phyloP scores from a whole-genome alignment of 345 rosid genomes.

The Gynandropsis gynandra region DNA sequence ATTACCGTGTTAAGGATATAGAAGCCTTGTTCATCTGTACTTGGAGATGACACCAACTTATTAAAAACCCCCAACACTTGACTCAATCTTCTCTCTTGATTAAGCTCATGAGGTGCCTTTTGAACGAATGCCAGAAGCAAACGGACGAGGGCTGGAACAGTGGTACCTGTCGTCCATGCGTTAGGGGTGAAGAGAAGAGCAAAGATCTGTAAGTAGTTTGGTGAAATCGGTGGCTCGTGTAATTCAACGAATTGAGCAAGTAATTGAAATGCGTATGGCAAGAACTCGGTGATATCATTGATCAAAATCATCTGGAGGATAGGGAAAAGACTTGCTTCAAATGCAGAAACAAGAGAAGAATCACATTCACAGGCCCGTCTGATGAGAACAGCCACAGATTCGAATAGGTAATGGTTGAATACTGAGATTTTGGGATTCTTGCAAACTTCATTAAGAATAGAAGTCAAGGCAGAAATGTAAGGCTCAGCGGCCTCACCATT shows the following conservation, averaged over 20 bases:
- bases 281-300: conserved; percentile 80
- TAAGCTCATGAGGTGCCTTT: conserved; percentile 73
- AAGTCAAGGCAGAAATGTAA: conserved; percentile 70
- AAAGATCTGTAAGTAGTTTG: conserved; percentile 79
- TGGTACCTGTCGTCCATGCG: conserved; percentile 76
- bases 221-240: conserved; percentile 72
- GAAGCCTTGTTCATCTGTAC: conserved; percentile 92
- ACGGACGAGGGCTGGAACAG: conserved; percentile 98
- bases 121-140: conserved; percentile 95
- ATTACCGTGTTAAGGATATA: conserved; percentile 82
- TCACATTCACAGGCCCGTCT: conserved; percentile 85
- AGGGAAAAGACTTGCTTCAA: conserved; percentile 76
- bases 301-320: conserved; percentile 68
- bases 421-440: conserved; percentile 84
- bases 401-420: conserved; percentile 90
- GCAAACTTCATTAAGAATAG: conserved; percentile 72
- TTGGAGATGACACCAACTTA: conserved; percentile 54
- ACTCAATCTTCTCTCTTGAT: conserved; percentile 63
- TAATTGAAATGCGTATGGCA: conserved; percentile 96
- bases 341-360: conserved; percentile 53
- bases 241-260: conserved; percentile 90
- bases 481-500: conserved; percentile 64
- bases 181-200: conserved; percentile 71
- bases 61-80: conserved; percentile 86
- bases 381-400: conserved; percentile 92